Base-by-base conservation (phyloP, 106 monocot genomes). In the Phalaenopsis aphrodite region DNA sequence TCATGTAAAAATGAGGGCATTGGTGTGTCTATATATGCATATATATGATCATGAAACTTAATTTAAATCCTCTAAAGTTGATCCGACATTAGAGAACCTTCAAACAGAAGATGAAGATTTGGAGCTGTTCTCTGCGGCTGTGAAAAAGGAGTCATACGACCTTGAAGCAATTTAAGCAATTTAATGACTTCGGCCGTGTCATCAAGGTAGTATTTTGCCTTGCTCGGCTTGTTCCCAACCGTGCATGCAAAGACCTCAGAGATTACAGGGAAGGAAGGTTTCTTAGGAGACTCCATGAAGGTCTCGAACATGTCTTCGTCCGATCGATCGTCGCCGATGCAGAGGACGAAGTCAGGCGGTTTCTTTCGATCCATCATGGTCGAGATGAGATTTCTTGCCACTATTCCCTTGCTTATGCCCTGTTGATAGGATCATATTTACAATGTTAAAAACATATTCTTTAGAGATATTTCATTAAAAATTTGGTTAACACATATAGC, bases 301-400 rank as follows among this genome's bases (percentile, higher is more conserved):
- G 87, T 86, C 83, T 95, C 95, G 58, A 95, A 95, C 95, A 95
- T 95, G 81, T 92, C 95, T 61, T 95, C 95, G 38, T 95, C 95
- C 0, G 95, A 95, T 0, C 95, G 87, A 72, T 95, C 95, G 41
- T 95, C 95, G 0, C 95, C 95, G 5, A 95, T 83, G 84, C 95
- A 95, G 56, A 95, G 55, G 10, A 95, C 79, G 61, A 95, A 95
- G 65, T 95, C 90, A 0, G 87, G 88, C 0, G 85, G 42, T 41
- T 86, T 90, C 30, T 87, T 84, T 52, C 58, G 77, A 12, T 10
- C 82, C 36, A 42, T n/a, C 92, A 95, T 87, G 75, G 84, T 80
- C 5, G 87, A 78, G 16, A 90, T 80, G 75, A 90, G 78, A 56
- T 71, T 85, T 72, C 83, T 83, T 24, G 85, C 90, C 2, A 81